Percentiles rank a stretch among this genome's conserved stretches.
Evolutionary conservation across 1,284 basidiomycete genomes (phyloP).

Genomic region (Apiotrichum mycotoxinovorans): DNA sequence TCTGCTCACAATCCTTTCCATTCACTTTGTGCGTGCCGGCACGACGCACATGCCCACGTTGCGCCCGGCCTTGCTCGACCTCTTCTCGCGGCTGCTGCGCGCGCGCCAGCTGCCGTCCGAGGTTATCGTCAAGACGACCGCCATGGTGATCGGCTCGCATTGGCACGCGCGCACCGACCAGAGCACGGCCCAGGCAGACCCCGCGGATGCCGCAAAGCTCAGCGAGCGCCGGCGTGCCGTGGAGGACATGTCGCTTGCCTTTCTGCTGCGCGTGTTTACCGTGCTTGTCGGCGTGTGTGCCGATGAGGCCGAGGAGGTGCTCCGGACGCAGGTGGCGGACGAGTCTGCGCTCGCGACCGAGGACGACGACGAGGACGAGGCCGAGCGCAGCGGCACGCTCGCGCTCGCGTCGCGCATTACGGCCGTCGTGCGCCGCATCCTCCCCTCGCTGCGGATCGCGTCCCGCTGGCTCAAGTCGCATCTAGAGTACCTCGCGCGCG

Average conservation of each 20-base stretch:
- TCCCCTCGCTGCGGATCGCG: conserved; percentile 81
- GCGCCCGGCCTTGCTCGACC: conserved; percentile 15
- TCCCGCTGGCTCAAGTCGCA: conserved; percentile 86
- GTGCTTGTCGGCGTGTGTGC: conserved; percentile 66
- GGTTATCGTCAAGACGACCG: conserved; percentile 68
- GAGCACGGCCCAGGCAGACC: conserved; percentile 2
- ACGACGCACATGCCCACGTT: conserved; percentile 26
- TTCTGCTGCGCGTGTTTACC: conserved; percentile 68
- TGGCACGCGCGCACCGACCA: conserved; percentile 70
- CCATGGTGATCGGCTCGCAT: conserved; percentile 70
- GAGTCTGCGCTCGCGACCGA: conserved; percentile 30
- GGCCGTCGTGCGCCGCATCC: conserved; percentile 74
- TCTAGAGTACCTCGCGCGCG: conserved; percentile 60
- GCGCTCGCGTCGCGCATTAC: conserved; percentile 72
- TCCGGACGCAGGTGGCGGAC: conserved; percentile 11
- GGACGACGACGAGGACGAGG: conserved; percentile 48
- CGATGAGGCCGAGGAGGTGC: conserved; percentile 51
- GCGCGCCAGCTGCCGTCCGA: conserved; percentile 71
- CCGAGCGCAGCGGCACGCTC: conserved; percentile 46
- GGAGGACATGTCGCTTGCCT: conserved; percentile 68
- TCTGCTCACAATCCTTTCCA: conserved; percentile 60
- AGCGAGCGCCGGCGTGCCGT: conserved; percentile 39
- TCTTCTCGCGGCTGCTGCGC: conserved; percentile 55
- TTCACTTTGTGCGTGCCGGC: conserved; percentile 38
- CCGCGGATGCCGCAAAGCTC: conserved; percentile 23